Evolutionary conservation across 2,329 filamentous ascomycete genomes (phyloP).

Genomic region (Alternaria metachromatica): DNA sequence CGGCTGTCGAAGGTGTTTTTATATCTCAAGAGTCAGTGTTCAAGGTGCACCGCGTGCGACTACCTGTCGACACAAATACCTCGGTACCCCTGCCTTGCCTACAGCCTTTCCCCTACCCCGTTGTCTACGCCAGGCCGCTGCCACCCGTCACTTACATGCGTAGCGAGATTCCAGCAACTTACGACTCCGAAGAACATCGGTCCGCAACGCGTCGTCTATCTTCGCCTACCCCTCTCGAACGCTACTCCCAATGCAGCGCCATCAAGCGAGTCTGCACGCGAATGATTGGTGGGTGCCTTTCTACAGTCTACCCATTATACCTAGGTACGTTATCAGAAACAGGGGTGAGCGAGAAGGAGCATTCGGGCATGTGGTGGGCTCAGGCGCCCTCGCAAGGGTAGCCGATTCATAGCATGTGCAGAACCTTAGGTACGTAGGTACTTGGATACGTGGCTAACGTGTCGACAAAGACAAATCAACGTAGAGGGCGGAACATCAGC

Average conservation of each 20-base stretch:
- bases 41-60: neutral
- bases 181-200: neutral
- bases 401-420: conserved; percentile 2
- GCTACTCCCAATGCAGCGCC: neutral
- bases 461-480: neutral
- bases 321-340: conserved; percentile 11
- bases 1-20: neutral
- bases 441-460: neutral
- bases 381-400: conserved; percentile 12
- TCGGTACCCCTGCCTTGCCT: neutral
- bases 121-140: neutral
- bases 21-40: neutral
- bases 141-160: neutral
- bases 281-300: neutral
- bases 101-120: neutral
- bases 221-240: neutral
- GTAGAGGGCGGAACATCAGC: neutral
- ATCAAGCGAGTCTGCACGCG: neutral
- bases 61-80: neutral
- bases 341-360: conserved; percentile 20
- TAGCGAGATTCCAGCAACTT: neutral
- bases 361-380: conserved; percentile 1
- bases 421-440: neutral
- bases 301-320: neutral
- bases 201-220: neutral